phyloP scores from a whole-genome alignment of 2,329 filamentous ascomycete species.

The Ophiostoma novo-ulmi region DNA sequence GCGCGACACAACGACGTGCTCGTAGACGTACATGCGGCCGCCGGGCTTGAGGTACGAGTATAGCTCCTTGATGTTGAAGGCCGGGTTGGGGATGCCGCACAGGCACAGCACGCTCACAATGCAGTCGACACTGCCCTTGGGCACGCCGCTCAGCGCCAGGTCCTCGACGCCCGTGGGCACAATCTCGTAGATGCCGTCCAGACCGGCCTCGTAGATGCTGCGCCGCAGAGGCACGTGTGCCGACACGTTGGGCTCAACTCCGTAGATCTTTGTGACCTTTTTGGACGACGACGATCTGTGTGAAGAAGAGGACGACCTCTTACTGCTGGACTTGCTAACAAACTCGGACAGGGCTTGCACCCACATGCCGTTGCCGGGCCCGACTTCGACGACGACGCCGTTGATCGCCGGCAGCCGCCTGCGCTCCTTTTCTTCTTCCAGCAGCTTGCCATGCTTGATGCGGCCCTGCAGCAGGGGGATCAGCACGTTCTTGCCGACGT shows the following conservation, averaged over 20 bases:
- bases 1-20: constrained; percentile 48
- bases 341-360: constrained; percentile 35
- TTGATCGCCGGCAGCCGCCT: constrained; percentile 37
- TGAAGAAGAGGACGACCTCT: background rate
- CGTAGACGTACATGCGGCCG: constrained; percentile 58
- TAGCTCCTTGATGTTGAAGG: constrained; percentile 50
- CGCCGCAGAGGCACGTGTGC: constrained; percentile 46
- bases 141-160: constrained; percentile 43
- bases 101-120: constrained; percentile 58
- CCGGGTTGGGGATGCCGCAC: constrained; percentile 58
- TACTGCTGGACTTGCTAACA: background rate
- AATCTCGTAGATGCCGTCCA: constrained; percentile 56
- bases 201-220: constrained; percentile 47
- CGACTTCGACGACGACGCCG: constrained; percentile 57
- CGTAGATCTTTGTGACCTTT: constrained; percentile 48
- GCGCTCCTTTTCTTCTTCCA: constrained; percentile 26
- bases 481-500: constrained; percentile 40
- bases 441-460: constrained; percentile 38
- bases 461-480: constrained; percentile 52
- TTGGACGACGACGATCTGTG: constrained; percentile 6
- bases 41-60: constrained; percentile 57
- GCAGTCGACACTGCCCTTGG: constrained; percentile 50
- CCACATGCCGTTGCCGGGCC: constrained; percentile 58
- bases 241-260: constrained; percentile 58
- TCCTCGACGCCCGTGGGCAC: constrained; percentile 59